Evolutionary conservation across 2,329 filamentous ascomycete species (phyloP), one percentile per base, ranked within the genome.

Genomic region (Tolypocladium ovalisporum): DNA sequence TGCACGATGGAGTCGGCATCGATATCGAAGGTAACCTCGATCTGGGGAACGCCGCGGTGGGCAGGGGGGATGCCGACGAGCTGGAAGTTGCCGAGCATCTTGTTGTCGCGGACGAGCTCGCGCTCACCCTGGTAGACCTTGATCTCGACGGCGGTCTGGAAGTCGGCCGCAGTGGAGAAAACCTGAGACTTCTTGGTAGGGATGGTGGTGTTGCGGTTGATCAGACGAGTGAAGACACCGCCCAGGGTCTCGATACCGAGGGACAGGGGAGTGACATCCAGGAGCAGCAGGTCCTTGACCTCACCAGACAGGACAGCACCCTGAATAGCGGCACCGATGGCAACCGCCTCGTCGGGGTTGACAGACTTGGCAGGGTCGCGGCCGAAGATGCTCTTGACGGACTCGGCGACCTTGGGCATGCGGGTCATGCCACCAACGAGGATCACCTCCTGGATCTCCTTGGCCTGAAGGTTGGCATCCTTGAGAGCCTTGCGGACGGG

Each of bases 101-200:
- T 97, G 88, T 97, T 97, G 80, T 97, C 93, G 72, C 87, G 88
- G 75, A 97, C 92, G 62, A 97, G 90, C 82, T 97, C 92, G 89
- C 93, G 93, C 85, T 97, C 93, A 82, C 93, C 93, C 86, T 97
- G 92, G 88, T 86, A 97, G 63, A 97, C 93, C 89, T 97, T 97
- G 83, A 97, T 97, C 82, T 97, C 92, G 71, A 97, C 93, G 66
- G 92, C 93, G 62, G 90, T 96, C 83, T 97, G 93, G 89, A 95
- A 96, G 75, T 97, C 93, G 65, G 93, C 92, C 56, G 92, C 92
- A 55, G 93, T 97, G 57, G 92, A 97, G 86, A 97, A 97, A 71
- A 92, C 86, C 80, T 97, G 91, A 15, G 92, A 97, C 82, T 97
- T 97, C 88, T 97, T 97, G 79, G 93, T 97, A 58, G 93, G 93